Base-by-base conservation (phyloP, 2,329 filamentous ascomycete genomes). In the Tolypocladium paradoxum region DNA sequence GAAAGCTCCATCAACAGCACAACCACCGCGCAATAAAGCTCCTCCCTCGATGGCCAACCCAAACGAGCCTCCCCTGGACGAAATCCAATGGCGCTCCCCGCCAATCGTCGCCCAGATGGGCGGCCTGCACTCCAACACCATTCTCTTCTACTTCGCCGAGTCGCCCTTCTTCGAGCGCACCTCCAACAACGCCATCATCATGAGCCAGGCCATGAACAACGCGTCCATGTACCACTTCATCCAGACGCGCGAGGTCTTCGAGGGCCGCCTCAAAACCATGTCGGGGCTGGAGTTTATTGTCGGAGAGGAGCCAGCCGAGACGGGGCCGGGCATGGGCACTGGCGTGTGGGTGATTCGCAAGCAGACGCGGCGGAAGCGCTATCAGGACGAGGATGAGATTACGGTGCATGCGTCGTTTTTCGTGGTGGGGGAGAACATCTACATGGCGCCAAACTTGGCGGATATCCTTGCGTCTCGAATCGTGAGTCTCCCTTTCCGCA, bases 311-410 rank as follows among this genome's bases (percentile, higher is more conserved):
- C 82, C 82, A 1, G 80, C 81, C 31, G 81, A 85, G 65, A 82
- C 77, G 61, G 78, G 75, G 0, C 81, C 80, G 0, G 81, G 80
- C n/a, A 82, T 79, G 40, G 83, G 82, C 47, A 85, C 82, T 0
- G 83, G 82, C 31, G 81, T 86, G 9, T 87, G 83, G 83, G 79
- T 85, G 31, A 84, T 87, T 59, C 77, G 82, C 62, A 86, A 86
- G 71, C 83, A 87, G 68, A 82, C 77, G 29, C 72, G 83, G 49
- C 74, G 78, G 55, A 83, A 84, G 68, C 71, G 75, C 16, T 72
- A 75, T 40, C 72, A 73, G 6, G 70, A 74, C 16, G 77, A 81
- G 29, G 81, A 84, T 58, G 81, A 84, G 55, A 73, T 86, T 29
- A 77, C 68, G 2, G 73, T 85, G 0, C 77, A 83, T 38, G 72